A percentile compares a stretch with the other conserved stretches of the same genome.
phyloP scores from a whole-genome alignment of 192 early-diverging fungal genomes.

The Rhizophagus sp. region DNA sequence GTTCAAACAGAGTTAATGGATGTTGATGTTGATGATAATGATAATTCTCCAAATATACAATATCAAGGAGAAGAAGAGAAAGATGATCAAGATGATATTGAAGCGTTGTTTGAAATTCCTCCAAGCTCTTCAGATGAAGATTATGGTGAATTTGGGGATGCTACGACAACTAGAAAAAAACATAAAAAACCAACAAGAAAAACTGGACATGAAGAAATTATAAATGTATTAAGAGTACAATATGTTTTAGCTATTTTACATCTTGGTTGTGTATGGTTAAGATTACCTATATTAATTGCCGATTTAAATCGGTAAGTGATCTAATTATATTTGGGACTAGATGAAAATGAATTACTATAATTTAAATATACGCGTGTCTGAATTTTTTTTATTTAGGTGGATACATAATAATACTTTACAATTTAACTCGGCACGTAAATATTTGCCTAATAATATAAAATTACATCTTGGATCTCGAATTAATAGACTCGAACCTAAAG shows the following conservation, averaged over 20 bases:
- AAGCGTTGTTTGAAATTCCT: neutral
- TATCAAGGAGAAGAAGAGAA: neutral
- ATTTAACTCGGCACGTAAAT: neutral
- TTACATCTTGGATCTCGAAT: slow-evolving; percentile 2
- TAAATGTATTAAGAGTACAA: neutral
- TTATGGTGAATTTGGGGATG: slow-evolving; percentile 5
- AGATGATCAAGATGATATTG: slow-evolving; percentile 22
- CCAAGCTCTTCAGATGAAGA: neutral
- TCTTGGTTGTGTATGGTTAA: slow-evolving; percentile 21
- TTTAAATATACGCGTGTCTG: neutral
- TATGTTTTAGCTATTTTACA: slow-evolving; percentile 7
- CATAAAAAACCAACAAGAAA: neutral
- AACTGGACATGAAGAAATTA: neutral
- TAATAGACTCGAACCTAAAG: neutral
- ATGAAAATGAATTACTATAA: neutral
- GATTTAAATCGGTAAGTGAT: slow-evolving; percentile 12
- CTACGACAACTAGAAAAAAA: neutral
- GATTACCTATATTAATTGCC: slow-evolving; percentile 16
- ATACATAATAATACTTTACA: neutral
- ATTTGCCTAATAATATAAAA: slow-evolving; percentile 9
- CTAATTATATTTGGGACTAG: neutral
- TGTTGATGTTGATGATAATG: neutral
- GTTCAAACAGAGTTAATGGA: neutral
- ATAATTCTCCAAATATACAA: neutral
- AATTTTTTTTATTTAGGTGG: slow-evolving; percentile 1